phyloP scores from a whole-genome alignment of 139 green algal genomes.

The Zygnema cylindricum region DNA sequence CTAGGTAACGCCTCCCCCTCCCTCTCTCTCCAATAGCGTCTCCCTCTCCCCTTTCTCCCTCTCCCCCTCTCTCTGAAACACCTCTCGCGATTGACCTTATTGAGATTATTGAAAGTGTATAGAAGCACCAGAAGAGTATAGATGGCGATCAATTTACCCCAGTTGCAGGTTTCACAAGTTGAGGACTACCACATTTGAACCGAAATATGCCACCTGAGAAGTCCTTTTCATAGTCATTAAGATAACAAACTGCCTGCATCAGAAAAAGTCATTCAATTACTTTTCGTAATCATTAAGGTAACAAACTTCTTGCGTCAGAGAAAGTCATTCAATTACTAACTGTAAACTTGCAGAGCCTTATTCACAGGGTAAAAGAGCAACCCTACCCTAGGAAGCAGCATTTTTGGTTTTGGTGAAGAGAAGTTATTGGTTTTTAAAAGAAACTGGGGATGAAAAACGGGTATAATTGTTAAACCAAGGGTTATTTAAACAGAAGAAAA shows the following conservation, averaged over 20 bases:
- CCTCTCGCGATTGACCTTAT: not conserved
- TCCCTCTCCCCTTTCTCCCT: not conserved
- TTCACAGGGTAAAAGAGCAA: not conserved
- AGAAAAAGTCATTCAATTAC: no score
- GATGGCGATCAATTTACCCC: slow-evolving; percentile 32
- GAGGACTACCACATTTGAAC: slow-evolving; percentile 42
- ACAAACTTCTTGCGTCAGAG: no score
- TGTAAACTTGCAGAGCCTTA: no score
- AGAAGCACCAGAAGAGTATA: not conserved
- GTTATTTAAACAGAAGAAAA: not conserved
- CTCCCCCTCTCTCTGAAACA: no score
- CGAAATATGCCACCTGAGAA: slow-evolving; percentile 51
- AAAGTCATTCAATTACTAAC: no score
- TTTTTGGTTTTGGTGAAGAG: no score
- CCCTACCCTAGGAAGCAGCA: no score
- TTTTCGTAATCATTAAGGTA: no score
- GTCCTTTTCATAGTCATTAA: slow-evolving; percentile 47
- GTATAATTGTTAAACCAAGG: not conserved
- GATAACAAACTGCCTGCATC: slow-evolving; percentile 52
- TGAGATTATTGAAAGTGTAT: not conserved
- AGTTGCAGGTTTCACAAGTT: slow-evolving; percentile 18
- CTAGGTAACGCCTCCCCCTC: not conserved
- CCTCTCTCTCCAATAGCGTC: not conserved
- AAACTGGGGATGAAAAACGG: no score
- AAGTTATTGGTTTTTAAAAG: no score